Evolutionary conservation across 768 basidiomycete genomes (phyloP).

Genomic region (Aureoboletus auriporus): DNA sequence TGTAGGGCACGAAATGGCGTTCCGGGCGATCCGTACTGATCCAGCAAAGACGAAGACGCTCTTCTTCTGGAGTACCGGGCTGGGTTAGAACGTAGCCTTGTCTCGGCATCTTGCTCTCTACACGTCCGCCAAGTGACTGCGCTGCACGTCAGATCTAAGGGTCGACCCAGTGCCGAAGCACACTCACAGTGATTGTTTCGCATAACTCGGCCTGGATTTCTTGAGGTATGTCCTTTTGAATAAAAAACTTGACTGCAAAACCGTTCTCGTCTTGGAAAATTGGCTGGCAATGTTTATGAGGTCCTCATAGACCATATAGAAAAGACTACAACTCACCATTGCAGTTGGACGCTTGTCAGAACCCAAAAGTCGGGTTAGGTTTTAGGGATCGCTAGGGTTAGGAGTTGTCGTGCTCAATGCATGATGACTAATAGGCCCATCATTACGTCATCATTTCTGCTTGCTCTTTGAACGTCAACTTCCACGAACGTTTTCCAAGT

Average conservation of each 20-base stretch:
- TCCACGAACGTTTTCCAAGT: no score
- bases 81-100: conserved; percentile 73
- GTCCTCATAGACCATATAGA: background rate
- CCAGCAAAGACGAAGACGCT: conserved; percentile 76
- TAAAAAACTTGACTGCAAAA: conserved; percentile 75
- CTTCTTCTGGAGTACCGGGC: conserved; percentile 63
- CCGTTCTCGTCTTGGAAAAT: conserved; percentile 70
- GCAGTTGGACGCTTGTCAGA: conserved; percentile 8
- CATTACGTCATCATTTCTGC: background rate
- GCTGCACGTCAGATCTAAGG: conserved; percentile 2
- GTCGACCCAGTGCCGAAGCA: background rate
- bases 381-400: conserved; percentile 22
- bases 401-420: conserved; percentile 3
- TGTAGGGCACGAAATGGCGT: conserved; percentile 74
- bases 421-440: conserved; percentile 8
- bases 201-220: conserved; percentile 68
- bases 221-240: conserved; percentile 72
- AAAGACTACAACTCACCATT: conserved; percentile 18
- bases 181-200: conserved; percentile 63
- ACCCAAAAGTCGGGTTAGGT: conserved; percentile 34
- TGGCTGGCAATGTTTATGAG: conserved; percentile 38
- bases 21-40: conserved; percentile 64
- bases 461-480: no score
- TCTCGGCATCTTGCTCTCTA: conserved; percentile 75
- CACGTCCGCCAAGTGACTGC: conserved; percentile 70